Evolutionary conservation across 805 yeast genomes (phyloP), one percentile per base, ranked within the genome.

Genomic region (Jamesozyma gamospora): DNA sequence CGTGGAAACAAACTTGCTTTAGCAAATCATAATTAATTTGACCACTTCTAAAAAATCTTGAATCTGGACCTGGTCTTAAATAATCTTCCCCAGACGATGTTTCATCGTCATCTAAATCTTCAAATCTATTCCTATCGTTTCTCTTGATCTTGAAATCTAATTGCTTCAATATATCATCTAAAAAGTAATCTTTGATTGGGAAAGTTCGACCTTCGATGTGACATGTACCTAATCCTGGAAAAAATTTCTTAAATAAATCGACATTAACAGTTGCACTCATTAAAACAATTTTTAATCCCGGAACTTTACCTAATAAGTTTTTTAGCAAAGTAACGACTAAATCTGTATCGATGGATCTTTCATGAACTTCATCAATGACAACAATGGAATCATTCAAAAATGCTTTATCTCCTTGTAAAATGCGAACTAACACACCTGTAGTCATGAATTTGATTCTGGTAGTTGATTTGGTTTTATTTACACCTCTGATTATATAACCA

Each of bases 301-400:
- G 69, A 33, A 56, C 51, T 34, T 57, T 64, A 10, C 62, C 53
- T 47, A 79, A 51, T 4, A 86, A 63, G 29, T 70, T 71, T 51
- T 84, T 87, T 45, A 90, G 64, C 35, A 90, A 71, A 38, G 87
- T 84, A 38, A 90, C 65, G 29, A 90, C 66, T 41, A 88, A 77
- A 59, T 90, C 97, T 44, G 88, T 77, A 51, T 90, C 97, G 41
- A 88, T 75, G 0, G 96, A 86, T 48, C 97, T 66, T 61, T 90
- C 97, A 58, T 90, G 97, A n/a, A 90, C 97, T 62, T 90, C 97
- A 67, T 90, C 97, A 30, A 88, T 76, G 31, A 88, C 77, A 29
- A 88, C 73, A 26, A 79, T 76, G 14, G 88, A 62, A 39, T 72
- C 63, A 12, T 69, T 66, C 44, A 82, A 71, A 36, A 75, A 61